These are phyloP conservation scores for Penicillium sp. DNA, from an alignment of 2,329 filamentous ascomycete species.

Conservation along the genomic window DNA sequence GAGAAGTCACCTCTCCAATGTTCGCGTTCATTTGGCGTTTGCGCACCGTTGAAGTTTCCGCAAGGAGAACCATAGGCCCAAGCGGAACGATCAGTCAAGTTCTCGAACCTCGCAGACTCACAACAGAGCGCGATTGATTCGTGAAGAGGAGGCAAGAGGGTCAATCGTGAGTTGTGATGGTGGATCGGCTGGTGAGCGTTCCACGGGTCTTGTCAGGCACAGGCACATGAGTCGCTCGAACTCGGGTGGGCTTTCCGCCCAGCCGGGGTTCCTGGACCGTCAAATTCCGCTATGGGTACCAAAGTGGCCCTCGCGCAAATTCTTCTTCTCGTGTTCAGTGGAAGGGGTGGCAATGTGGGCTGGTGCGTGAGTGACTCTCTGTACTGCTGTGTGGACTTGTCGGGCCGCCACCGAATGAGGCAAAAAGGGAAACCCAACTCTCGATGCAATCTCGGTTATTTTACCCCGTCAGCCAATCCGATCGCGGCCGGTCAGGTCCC, in stretches of 20 bases:
- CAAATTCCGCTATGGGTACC: not conserved
- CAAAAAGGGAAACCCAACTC: conserved; percentile 12
- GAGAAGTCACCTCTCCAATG: not conserved
- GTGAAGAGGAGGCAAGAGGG: conserved; percentile 14
- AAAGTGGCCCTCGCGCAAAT: conserved; percentile 3
- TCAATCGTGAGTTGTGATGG: conserved; percentile 15
- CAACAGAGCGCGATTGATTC: conserved; percentile 2
- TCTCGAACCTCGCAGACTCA: conserved; percentile 18
- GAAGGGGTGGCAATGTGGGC: not conserved
- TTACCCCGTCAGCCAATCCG: conserved; percentile 17
- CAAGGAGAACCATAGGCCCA: not conserved
- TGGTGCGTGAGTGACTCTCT: not conserved
- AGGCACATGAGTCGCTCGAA: conserved; percentile 16
- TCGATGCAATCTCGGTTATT: conserved; percentile 21
- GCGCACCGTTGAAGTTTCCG: not conserved
- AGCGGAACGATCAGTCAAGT: conserved; percentile 16
- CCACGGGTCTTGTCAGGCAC: conserved; percentile 24
- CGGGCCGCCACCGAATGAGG: conserved; percentile 13
- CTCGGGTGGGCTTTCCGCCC: conserved; percentile 8
- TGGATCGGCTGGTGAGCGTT: conserved; percentile 14
- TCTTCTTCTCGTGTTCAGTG: conserved; percentile 3
- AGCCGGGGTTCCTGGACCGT: not conserved
- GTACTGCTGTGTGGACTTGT: not conserved
- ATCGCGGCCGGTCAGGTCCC: conserved; percentile 1
- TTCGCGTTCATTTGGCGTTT: conserved; percentile 1